A percentile compares a stretch with the other conserved stretches of the same genome.
Conservation (phyloP, 352 stramenopile genomes). For the Globisporangium canariense region DNA sequence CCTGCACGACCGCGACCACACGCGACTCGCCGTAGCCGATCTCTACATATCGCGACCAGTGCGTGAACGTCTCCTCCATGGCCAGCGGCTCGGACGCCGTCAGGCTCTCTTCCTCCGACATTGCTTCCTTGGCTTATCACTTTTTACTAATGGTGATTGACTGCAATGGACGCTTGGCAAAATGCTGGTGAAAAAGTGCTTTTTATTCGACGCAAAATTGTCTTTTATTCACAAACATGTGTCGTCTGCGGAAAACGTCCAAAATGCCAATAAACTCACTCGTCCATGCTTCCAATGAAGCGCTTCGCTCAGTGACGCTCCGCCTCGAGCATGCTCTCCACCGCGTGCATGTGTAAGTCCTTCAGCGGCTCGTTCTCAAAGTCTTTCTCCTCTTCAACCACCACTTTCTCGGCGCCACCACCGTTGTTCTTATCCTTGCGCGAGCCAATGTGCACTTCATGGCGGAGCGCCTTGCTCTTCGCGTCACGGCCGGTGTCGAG, state of each 20-base stretch:
- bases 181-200: too few species aligned
- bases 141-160: too few species aligned
- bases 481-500: constrained; percentile 12
- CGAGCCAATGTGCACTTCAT: constrained; percentile 25
- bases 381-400: not conserved
- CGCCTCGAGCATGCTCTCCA: not conserved
- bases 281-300: not conserved
- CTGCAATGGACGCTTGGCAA: too few species aligned
- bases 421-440: not conserved
- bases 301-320: not conserved
- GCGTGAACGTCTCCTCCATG: constrained; percentile 76
- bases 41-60: constrained; percentile 75
- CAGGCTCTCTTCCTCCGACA: constrained; percentile 60
- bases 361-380: not conserved
- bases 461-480: constrained; percentile 14
- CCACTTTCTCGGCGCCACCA: not conserved
- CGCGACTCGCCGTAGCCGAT: constrained; percentile 39
- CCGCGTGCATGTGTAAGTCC: not conserved
- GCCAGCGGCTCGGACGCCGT: constrained; percentile 51
- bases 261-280: not conserved
- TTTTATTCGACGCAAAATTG: too few species aligned
- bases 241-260: not conserved
- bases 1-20: constrained; percentile 60
- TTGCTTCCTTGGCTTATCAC: constrained; percentile 22
- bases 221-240: too few species aligned